These are phyloP conservation scores for Solanum medicagineum DNA, from an alignment of 257 asterid species.

Conservation along the genomic window DNA sequence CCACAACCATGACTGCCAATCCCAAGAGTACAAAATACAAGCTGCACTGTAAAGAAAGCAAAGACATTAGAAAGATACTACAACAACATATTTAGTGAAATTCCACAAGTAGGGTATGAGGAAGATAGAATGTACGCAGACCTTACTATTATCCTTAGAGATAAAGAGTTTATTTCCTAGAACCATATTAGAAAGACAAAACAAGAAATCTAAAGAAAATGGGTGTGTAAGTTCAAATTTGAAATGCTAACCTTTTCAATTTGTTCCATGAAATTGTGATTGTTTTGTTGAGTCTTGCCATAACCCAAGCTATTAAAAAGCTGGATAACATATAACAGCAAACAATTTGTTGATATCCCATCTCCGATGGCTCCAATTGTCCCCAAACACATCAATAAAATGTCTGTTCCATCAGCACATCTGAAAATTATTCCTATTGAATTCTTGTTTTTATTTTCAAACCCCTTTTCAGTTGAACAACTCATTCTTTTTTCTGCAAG, in stretches of 20 bases:
- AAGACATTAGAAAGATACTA: neutral
- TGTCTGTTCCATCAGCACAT: slow-evolving; percentile 61
- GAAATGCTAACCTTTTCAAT: slow-evolving; percentile 44
- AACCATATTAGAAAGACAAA: neutral
- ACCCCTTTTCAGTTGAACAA: slow-evolving; percentile 9
- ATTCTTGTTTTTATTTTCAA: slow-evolving; percentile 2
- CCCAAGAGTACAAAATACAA: slow-evolving; percentile 78
- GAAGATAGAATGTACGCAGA: too few species aligned
- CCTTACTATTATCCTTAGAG: too few species aligned
- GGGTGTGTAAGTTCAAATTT: neutral
- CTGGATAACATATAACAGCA: slow-evolving; percentile 48
- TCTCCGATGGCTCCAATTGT: slow-evolving; percentile 95
- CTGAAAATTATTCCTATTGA: slow-evolving; percentile 36
- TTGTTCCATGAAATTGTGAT: slow-evolving; percentile 48
- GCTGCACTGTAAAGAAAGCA: slow-evolving; percentile 49
- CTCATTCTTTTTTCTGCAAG: slow-evolving; percentile 13
- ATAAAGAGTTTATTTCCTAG: fast-evolving
- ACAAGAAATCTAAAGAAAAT: neutral
- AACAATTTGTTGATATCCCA: slow-evolving; percentile 72
- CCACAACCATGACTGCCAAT: slow-evolving; percentile 57
- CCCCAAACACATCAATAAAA: slow-evolving; percentile 60
- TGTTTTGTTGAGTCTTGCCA: slow-evolving; percentile 32
- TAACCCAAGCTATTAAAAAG: slow-evolving; percentile 73
- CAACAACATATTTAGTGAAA: too few species aligned
- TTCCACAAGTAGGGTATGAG: too few species aligned